These are phyloP conservation scores for Triticum turgidum DNA, from an alignment of 176 grass and related monocot species.

Conservation along the genomic window DNA sequence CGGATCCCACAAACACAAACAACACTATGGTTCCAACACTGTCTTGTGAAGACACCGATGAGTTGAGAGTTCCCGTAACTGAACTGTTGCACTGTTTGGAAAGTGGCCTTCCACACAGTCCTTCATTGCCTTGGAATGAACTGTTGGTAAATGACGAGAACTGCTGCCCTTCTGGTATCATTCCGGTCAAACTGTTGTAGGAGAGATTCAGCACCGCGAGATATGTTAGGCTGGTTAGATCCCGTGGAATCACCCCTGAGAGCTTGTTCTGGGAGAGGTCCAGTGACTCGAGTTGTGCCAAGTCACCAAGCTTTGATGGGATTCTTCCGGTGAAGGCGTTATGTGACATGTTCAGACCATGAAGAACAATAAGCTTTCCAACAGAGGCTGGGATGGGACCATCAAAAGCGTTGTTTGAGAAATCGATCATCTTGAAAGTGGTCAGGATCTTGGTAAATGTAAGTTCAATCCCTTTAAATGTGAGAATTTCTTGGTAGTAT, in stretches of 20 bases:
- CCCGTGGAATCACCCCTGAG: conserved; percentile 28
- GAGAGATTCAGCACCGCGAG: conserved; percentile 41
- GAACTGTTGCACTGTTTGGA: conserved; percentile 15
- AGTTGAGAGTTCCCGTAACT: background rate
- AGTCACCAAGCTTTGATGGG: background rate
- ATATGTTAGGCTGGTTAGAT: conserved; percentile 32
- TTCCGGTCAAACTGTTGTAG: conserved; percentile 36
- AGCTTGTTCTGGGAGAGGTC: conserved; percentile 42
- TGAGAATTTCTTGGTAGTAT: background rate
- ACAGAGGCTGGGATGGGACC: conserved; percentile 10
- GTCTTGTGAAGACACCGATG: background rate
- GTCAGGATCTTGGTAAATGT: conserved; percentile 16
- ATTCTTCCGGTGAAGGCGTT: conserved; percentile 5
- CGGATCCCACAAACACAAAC: background rate
- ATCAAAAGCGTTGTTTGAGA: conserved; percentile 32
- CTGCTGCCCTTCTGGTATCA: conserved; percentile 18
- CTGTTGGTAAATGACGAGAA: background rate
- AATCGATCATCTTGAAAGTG: conserved; percentile 21
- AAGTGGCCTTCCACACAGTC: background rate
- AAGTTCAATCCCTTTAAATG: background rate
- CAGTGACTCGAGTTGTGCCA: conserved; percentile 31
- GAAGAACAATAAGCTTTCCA: conserved; percentile 5
- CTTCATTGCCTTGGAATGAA: conserved; percentile 2
- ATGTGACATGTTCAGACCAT: conserved; percentile 18
- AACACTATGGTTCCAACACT: background rate